Evolutionary conservation across 2,329 filamentous ascomycete genomes (phyloP), one percentile per base, ranked within the genome.

Genomic region (Mycosphaerella arachidis): DNA sequence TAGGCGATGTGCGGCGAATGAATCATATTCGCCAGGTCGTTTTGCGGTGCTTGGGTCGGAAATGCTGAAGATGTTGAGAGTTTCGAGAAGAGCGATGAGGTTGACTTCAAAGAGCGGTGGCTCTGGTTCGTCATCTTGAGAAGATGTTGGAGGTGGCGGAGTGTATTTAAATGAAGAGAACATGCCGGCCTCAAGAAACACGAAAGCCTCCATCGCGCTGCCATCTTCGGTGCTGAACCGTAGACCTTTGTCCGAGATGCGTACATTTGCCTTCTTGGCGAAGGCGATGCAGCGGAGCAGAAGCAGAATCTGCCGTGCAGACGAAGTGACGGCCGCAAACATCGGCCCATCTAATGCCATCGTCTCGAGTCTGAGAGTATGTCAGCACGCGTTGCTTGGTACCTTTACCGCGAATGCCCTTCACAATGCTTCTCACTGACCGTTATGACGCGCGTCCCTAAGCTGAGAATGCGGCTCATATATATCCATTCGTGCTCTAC

Each of bases 1-100:
- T 16, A 76, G 66, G 64, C 77, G 69, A 53, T 73, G 70, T 4
- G 72, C 65, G 24, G 68, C 66, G 71, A 76, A 72, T 63, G 75
- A 54, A 67, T 75, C 76, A 70, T 76, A 67, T 61, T 68, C 58
- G 68, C 73, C 66, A 65, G 74, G 59, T 58, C 70, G 62, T 66
- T 75, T 71, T 7, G 64, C 53, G 20, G 66, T 66, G 58, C 64
- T 68, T 7, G 78, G 76, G 60, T 79, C 78, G 24, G 76, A 78
- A 53, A 92, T 84, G 53, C 91, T 91, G 70, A 99, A 96, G 53
- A 99, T 97, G 71, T 97, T 93, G 7, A 99, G 82, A 0, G 93
- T 96, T 77, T 97, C 94, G 56, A 99, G 84, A 3, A 99, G 83
- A 18, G 93, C 90, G 4, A 88, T 82, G 8, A 99, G 84, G 1